These are phyloP conservation scores for Bidens hawaiensis DNA, from an alignment of 140 eudicot genomes.

Conservation along the genomic window DNA sequence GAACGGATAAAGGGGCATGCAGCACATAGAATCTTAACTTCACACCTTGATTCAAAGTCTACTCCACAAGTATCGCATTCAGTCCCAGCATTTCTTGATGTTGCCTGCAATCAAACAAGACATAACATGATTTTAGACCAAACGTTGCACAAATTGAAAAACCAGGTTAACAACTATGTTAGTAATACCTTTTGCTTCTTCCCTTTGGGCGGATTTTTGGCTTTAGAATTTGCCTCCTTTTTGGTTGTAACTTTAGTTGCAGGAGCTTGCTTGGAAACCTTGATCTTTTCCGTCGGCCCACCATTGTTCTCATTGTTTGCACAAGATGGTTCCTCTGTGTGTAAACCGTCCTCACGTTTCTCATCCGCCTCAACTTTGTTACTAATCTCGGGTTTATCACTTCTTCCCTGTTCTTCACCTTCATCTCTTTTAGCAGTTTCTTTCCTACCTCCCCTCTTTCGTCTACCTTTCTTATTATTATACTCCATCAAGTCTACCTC, in stretches of 20 bases:
- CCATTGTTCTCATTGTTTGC: constrained; percentile 27
- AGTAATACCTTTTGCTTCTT: constrained; percentile 67
- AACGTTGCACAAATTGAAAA: not conserved
- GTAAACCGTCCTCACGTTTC: constrained; percentile 27
- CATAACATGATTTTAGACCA: constrained; percentile 3
- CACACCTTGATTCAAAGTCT: constrained; percentile 78
- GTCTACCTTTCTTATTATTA: constrained; percentile 55
- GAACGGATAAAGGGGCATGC: not conserved
- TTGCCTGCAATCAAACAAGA: constrained; percentile 31
- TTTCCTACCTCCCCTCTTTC: constrained; percentile 59
- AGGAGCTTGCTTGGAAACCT: constrained; percentile 40
- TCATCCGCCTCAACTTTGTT: constrained; percentile 29
- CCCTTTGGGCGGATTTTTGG: constrained; percentile 46
- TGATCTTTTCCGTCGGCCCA: constrained; percentile 31
- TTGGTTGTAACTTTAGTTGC: constrained; percentile 39
- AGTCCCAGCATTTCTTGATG: constrained; percentile 45
- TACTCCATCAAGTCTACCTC: too few species aligned
- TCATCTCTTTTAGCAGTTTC: constrained; percentile 41
- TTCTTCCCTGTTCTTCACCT: constrained; percentile 22
- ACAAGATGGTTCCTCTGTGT: constrained; percentile 27
- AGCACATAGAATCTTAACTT: constrained; percentile 3
- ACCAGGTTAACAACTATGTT: too few species aligned
- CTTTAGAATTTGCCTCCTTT: constrained; percentile 49
- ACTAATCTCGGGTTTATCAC: constrained; percentile 16
- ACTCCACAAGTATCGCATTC: constrained; percentile 82